Evolutionary conservation across 1,284 basidiomycete species (phyloP), one percentile per base, ranked within the genome.

Genomic region (Athelia sp.): DNA sequence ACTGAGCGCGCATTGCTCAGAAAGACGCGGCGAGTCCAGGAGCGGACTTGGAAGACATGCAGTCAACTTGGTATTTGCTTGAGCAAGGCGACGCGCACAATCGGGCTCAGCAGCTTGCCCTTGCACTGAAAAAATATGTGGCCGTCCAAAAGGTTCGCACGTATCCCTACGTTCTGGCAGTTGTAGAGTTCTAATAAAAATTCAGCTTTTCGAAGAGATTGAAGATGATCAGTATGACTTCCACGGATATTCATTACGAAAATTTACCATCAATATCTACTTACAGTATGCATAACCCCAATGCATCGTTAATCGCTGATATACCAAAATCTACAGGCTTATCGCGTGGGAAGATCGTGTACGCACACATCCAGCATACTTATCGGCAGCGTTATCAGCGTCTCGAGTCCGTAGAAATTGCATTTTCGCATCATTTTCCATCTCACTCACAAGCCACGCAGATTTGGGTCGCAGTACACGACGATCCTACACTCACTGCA

Each of bases 191-290:
- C 38, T 43, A 34, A 32, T 10, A 17, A 13, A 34, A 43, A 4
- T n/a, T 23, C 59, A 92, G 84, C 75, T 87, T 14, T 98, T 97
- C 67, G 80, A 88, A 50, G 90, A 91, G 50, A 82, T 93, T 56
- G 91, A 95, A 61, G 93, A 98, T 57, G 97, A 99, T 64, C 95
- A 99, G 69, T 96, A 92, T 61, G 97, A 99, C 68, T 99, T 99
- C 76, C 97, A 99, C 66, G 85, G 87, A 6, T 99, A 99, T 69
- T 91, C 92, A 58, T 63, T 98, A 60, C 84, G 97, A 43, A 93
- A 92, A 60, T 91, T 88, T 64, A 97, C 91, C 2, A 70, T 99
- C 34, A 86, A 85, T 45, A 79, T 90, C 13, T 99, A 99, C 66
- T 59, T 90, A 47, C 78, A 84, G 93, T 95, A 58, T 54, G 69